Conservation (phyloP, 1,284 basidiomycete genomes). For the Microbotryum intermedium region DNA sequence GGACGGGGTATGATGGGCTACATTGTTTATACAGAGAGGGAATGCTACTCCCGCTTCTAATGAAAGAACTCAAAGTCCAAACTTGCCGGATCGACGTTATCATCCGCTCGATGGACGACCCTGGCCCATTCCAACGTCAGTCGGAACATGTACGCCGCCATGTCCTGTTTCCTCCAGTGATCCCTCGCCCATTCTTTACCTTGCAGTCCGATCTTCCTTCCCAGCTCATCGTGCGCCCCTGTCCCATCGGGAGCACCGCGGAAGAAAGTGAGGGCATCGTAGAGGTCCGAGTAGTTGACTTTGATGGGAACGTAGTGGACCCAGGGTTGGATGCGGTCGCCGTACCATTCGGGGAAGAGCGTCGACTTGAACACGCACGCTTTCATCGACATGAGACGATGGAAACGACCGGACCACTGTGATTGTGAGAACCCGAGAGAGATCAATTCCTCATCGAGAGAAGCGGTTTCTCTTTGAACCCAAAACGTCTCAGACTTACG, state of each 20-base stretch:
- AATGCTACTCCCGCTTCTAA: neutral
- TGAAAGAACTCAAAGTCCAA: constrained; percentile 20
- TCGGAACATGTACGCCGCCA: constrained; percentile 29
- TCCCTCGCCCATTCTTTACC: constrained; percentile 27
- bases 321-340: constrained; percentile 34
- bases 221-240: constrained; percentile 21
- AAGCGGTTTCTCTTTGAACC: neutral
- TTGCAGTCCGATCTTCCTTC: constrained; percentile 15
- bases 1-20: no score
- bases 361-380: constrained; percentile 33
- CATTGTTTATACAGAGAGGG: neutral
- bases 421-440: neutral
- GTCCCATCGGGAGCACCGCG: constrained; percentile 37
- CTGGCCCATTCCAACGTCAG: constrained; percentile 26
- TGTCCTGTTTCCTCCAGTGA: constrained; percentile 27
- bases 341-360: constrained; percentile 36
- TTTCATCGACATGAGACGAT: constrained; percentile 35
- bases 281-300: constrained; percentile 40
- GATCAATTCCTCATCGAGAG: no score
- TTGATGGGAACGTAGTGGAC: constrained; percentile 36
- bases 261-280: constrained; percentile 52
- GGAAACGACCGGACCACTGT: constrained; percentile 31
- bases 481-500: constrained; percentile 7
- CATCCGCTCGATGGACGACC: constrained; percentile 21
- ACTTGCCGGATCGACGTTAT: constrained; percentile 6